Conservation (phyloP, 1,284 basidiomycete species). For the Chiua sp. region DNA sequence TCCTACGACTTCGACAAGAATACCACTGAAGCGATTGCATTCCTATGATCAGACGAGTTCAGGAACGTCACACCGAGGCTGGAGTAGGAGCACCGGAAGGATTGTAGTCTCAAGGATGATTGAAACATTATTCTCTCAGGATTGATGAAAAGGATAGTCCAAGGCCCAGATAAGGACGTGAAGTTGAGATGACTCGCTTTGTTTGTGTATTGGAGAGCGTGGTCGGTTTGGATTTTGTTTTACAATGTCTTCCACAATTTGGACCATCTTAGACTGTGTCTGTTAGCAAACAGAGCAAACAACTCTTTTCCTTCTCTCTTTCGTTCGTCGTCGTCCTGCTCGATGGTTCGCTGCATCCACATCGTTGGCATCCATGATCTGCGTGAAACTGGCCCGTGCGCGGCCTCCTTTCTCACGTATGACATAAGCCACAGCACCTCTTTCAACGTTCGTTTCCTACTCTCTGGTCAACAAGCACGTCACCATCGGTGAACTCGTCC, state of each 20-base stretch:
- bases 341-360: constrained; percentile 20
- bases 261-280: constrained; percentile 65
- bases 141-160: too few species aligned
- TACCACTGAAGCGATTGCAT: too few species aligned
- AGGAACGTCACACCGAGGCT: too few species aligned
- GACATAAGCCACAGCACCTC: constrained; percentile 44
- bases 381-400: constrained; percentile 42
- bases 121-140: too few species aligned
- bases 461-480: constrained; percentile 35
- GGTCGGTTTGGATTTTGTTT: constrained; percentile 67
- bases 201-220: constrained; percentile 64
- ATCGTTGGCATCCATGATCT: constrained; percentile 27
- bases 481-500: constrained; percentile 12
- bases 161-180: too few species aligned
- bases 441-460: constrained; percentile 42
- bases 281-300: constrained; percentile 54
- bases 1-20: too few species aligned
- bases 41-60: too few species aligned
- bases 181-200: constrained; percentile 43
- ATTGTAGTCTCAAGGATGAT: too few species aligned
- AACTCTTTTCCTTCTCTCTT: constrained; percentile 35
- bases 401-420: constrained; percentile 42
- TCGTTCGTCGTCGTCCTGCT: constrained; percentile 22
- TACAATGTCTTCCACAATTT: constrained; percentile 75
- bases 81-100: too few species aligned